phyloP scores from a whole-genome alignment of 2,329 filamentous ascomycete genomes.

The Aspergillus fructus region DNA sequence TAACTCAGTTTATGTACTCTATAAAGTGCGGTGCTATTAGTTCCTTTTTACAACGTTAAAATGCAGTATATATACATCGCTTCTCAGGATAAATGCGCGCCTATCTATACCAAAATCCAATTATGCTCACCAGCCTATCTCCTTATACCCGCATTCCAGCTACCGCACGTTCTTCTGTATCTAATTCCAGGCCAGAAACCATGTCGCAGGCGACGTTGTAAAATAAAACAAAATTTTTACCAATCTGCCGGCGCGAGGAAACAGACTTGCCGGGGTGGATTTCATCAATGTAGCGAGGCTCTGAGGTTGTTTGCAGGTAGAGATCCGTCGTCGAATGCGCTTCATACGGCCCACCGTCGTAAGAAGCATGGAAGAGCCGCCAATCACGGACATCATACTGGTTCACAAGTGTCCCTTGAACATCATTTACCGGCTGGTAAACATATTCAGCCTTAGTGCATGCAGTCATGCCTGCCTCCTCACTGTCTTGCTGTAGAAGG shows the following conservation, averaged over 20 bases:
- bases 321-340: constrained; percentile 31
- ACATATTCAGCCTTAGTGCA: constrained; percentile 32
- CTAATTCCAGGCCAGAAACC: constrained; percentile 34
- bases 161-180: background rate
- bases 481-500: constrained; percentile 12
- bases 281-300: too few relatives aligned
- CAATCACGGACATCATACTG: constrained; percentile 34
- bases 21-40: background rate
- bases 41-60: too few relatives aligned
- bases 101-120: background rate
- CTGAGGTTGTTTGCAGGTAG: constrained; percentile 26
- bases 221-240: constrained; percentile 34
- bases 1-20: background rate
- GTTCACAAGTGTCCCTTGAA: constrained; percentile 27
- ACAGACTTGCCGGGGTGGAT: background rate
- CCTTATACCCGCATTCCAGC: background rate
- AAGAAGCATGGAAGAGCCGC: constrained; percentile 32
- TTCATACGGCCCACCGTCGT: constrained; percentile 33
- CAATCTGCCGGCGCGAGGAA: constrained; percentile 14
- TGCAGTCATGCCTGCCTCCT: background rate
- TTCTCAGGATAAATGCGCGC: too few relatives aligned
- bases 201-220: constrained; percentile 38
- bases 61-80: too few relatives aligned
- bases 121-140: background rate
- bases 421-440: constrained; percentile 32